A percentile compares a stretch with the other conserved stretches of the same genome.
Conservation (phyloP, 345 rosid species). For the Aethionema arabicum region DNA sequence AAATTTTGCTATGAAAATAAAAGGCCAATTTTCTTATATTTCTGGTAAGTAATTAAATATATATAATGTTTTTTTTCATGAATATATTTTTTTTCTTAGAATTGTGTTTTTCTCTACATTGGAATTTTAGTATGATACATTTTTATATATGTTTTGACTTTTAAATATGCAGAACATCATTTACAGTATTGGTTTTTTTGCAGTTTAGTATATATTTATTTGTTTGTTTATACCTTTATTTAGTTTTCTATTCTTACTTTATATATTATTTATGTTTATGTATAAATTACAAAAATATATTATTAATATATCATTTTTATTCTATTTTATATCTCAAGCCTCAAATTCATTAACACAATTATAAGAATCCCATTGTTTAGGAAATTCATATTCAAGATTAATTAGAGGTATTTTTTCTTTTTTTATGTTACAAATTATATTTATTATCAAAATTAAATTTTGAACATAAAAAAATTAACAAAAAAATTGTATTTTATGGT, state of each 20-base stretch:
- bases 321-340: constrained; percentile 28
- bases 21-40: constrained; percentile 18
- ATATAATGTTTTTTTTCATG: constrained; percentile 2
- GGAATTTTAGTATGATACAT: too few species aligned
- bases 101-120: constrained; percentile 7
- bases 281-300: not conserved
- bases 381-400: constrained; percentile 20
- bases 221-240: not conserved
- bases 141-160: too few species aligned
- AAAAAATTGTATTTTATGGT: too few species aligned
- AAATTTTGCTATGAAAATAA: constrained; percentile 33
- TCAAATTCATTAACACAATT: constrained; percentile 17
- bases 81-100: not conserved
- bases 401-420: constrained; percentile 13
- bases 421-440: not conserved
- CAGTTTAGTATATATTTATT: too few species aligned
- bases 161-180: too few species aligned
- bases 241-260: not conserved
- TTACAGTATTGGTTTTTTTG: too few species aligned
- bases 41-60: constrained; percentile 20
- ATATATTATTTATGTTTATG: not conserved
- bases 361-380: constrained; percentile 12
- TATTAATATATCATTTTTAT: not conserved
- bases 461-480: too few species aligned
- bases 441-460: too few species aligned